Conservation (phyloP, 176 grass and related monocot genomes). For the Cenchrus fungigraminus region DNA sequence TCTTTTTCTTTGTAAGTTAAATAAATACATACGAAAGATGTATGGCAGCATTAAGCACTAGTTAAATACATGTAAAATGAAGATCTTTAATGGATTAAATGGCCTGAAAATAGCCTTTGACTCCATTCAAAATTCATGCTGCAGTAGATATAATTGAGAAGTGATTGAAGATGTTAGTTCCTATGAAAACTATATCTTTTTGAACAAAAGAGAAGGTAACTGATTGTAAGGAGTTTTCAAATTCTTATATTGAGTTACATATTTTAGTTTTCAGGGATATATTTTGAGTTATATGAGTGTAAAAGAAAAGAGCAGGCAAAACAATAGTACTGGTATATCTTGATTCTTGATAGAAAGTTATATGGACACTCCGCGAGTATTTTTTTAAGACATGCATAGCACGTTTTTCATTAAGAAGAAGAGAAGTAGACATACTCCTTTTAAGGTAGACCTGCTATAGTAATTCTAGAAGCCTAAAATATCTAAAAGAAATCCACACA, state of each 20-base stretch:
- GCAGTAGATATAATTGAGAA: not conserved
- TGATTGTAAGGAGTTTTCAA: not conserved
- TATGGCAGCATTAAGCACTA: not conserved
- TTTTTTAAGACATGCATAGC: too few species aligned
- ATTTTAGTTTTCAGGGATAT: not conserved
- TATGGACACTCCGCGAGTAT: not conserved
- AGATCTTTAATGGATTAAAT: not conserved
- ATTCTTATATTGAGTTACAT: not conserved
- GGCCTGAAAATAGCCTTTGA: not conserved
- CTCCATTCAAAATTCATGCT: not conserved
- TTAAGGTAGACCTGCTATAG: not conserved
- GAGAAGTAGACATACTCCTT: not conserved
- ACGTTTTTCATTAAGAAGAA: too few species aligned
- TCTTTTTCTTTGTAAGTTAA: not conserved
- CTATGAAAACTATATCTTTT: not conserved
- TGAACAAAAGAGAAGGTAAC: not conserved
- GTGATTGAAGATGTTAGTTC: not conserved
- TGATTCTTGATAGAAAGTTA: not conserved
- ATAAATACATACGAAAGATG: not conserved
- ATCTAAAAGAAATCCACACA: not conserved
- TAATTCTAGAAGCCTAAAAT: not conserved
- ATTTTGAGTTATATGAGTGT: not conserved
- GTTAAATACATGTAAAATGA: not conserved
- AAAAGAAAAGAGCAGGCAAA: not conserved
- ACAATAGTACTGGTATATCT: not conserved